Evolutionary conservation across 139 green algal species (phyloP).

Genomic region (Tetradesmus lagerheimii): DNA sequence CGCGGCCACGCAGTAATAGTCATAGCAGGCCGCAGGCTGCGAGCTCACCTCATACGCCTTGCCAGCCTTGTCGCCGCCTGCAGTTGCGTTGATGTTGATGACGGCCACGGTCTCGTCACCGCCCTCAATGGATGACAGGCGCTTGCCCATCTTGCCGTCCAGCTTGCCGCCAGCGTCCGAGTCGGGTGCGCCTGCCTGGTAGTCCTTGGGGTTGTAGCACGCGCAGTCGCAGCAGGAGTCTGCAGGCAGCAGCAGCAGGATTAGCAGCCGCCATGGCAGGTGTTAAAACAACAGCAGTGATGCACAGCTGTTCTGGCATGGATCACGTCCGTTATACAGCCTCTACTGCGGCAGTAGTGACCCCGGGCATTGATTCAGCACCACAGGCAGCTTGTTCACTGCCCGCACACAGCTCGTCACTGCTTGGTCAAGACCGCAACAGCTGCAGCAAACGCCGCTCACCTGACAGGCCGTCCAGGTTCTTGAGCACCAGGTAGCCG

Average conservation of each 20-base stretch:
- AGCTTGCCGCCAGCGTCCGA: neutral
- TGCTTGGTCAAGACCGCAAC: neutral
- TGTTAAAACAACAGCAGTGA: too few species aligned
- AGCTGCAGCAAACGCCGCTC: neutral
- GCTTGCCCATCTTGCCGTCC: neutral
- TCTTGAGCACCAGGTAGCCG: slow-evolving; percentile 19
- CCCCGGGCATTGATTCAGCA: too few species aligned
- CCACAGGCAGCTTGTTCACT: too few species aligned
- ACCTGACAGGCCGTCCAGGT: slow-evolving; percentile 40
- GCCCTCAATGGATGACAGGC: neutral
- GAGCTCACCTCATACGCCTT: neutral
- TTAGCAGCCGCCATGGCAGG: too few species aligned
- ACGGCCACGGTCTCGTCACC: neutral
- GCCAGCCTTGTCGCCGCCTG: neutral
- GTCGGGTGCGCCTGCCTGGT: neutral
- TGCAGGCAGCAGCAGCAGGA: neutral
- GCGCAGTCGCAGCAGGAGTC: neutral
- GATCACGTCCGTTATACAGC: too few species aligned
- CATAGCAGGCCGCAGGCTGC: too few species aligned
- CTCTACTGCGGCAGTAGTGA: too few species aligned
- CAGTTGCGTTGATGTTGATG: neutral
- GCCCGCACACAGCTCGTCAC: too few species aligned
- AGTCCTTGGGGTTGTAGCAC: neutral
- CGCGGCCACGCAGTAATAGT: too few species aligned
- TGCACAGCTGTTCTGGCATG: too few species aligned